Evolutionary conservation across 1,284 basidiomycete genomes (phyloP).

Genomic region (Puccinia coronata): DNA sequence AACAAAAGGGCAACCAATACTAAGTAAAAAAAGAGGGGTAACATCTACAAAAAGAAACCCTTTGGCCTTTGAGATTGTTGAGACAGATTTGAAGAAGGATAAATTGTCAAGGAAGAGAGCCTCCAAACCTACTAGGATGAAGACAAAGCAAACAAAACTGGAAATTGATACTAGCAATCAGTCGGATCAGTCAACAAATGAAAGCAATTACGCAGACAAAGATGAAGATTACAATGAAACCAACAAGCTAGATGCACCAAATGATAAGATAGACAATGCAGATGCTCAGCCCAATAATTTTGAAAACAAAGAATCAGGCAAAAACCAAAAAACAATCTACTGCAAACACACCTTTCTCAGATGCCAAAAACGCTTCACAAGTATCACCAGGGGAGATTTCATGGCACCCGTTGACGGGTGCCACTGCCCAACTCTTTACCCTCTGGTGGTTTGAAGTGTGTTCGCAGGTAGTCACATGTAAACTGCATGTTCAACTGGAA

Average conservation of each 20-base stretch:
- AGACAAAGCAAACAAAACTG: neutral
- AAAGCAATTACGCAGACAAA: neutral
- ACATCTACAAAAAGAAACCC: neutral
- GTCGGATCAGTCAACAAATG: no score
- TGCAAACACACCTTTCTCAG: neutral
- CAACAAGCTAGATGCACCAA: no score
- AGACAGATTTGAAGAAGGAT: neutral
- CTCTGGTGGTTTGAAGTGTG: no score
- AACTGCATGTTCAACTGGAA: no score
- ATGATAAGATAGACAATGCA: no score
- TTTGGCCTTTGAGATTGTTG: constrained; percentile 3
- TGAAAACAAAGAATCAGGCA: no score
- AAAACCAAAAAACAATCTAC: neutral
- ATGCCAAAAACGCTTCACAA: neutral
- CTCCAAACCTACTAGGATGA: neutral
- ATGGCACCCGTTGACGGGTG: no score
- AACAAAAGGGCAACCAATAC: neutral
- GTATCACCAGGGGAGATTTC: no score
- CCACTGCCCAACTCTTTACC: no score
- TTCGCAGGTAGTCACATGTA: no score
- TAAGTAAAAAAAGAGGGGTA: neutral
- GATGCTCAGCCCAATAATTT: no score
- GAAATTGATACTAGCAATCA: neutral
- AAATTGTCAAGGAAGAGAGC: neutral
- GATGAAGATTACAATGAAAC: neutral